Evolutionary conservation across 129 eudicot genomes (phyloP), one percentile per base, ranked within the genome.

Genomic region (Tagetes erecta): DNA sequence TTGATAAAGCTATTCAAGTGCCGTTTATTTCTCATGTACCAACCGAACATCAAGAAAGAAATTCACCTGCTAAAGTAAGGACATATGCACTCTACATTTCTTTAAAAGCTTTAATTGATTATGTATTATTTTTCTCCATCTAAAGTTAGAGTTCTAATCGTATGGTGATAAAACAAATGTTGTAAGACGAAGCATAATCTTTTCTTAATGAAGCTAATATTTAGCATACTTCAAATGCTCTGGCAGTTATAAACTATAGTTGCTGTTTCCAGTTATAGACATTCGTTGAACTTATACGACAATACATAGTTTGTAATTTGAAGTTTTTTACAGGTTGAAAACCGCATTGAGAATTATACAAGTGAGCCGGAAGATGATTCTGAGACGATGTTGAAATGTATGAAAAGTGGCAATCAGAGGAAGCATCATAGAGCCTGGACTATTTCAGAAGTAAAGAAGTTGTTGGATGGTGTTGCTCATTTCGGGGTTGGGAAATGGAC

Each of bases 401-500:
- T 64, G 31, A 68, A 77, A 58, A 76, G 64, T 65, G 78, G 90
- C 42, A 81, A 80, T 49, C 78, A 76, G 56, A 83, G 92, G 64
- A 92, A 92, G 83, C 85, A 66, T 72, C 95, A 88, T 73, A 79
- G 77, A 73, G 47, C 83, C 12, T 92, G 98, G 98, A 84, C 86
- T 46, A 72, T 87, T 71, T 75, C 90, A 12, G 98, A 92, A 86
- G 95, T 92, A 39, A 81, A 71, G 39, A 86, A 80, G 35, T 84
- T 92, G 80, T 74, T 90, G 38, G 96, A 92, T 84, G 98, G 98
- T 27, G 92, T 92, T 35, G 80, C 95, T 27, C 85, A 86, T 41
- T 84, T 80, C 72, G 98, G 98, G 33, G 91, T 87, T 68, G 98
- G 98, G 45, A 86, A 82, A 83, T 92, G 98, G 98, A 87, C 92